phyloP scores from a whole-genome alignment of 345 rosid genomes.

The Nasturtium officinale region DNA sequence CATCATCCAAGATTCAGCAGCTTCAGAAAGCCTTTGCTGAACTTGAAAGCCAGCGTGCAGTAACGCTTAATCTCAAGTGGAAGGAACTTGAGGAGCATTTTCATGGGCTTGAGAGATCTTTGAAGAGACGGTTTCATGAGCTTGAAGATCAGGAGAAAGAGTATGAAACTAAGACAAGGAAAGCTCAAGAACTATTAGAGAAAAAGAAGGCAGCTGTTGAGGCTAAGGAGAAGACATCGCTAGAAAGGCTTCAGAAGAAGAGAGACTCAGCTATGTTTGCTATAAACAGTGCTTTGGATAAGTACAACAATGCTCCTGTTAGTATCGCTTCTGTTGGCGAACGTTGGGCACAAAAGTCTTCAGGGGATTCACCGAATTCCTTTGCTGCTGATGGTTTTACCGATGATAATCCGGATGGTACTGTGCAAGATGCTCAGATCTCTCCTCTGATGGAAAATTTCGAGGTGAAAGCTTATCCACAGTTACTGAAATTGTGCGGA shows the following conservation, averaged over 20 bases:
- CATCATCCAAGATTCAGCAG: conserved; percentile 88
- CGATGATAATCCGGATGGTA: conserved; percentile 40
- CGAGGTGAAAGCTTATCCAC: conserved; percentile 78
- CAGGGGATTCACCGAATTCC: conserved; percentile 53
- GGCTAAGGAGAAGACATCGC: conserved; percentile 76
- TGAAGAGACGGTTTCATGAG: conserved; percentile 98
- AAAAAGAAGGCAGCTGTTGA: conserved; percentile 79
- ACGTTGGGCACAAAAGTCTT: conserved; percentile 39
- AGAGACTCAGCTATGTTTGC: conserved; percentile 82
- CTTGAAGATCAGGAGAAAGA: conserved; percentile 95
- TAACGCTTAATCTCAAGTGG: conserved; percentile 92
- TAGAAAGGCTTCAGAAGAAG: conserved; percentile 86
- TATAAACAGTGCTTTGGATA: conserved; percentile 65
- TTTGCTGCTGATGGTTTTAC: conserved; percentile 48
- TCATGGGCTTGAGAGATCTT: conserved; percentile 94
- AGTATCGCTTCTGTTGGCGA: conserved; percentile 48
- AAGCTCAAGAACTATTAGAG: conserved; percentile 74
- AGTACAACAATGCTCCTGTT: conserved; percentile 61
- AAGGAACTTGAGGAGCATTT: conserved; percentile 97
- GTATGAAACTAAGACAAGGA: conserved; percentile 69
- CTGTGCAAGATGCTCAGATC: conserved; percentile 56
- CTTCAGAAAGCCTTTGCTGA: conserved; percentile 99
- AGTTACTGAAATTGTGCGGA: conserved; percentile 71
- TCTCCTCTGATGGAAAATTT: conserved; percentile 51
- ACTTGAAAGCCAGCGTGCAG: conserved; percentile 90